phyloP scores from a whole-genome alignment of 2,329 filamentous ascomycete species.

The Cladorrhinum sp. region DNA sequence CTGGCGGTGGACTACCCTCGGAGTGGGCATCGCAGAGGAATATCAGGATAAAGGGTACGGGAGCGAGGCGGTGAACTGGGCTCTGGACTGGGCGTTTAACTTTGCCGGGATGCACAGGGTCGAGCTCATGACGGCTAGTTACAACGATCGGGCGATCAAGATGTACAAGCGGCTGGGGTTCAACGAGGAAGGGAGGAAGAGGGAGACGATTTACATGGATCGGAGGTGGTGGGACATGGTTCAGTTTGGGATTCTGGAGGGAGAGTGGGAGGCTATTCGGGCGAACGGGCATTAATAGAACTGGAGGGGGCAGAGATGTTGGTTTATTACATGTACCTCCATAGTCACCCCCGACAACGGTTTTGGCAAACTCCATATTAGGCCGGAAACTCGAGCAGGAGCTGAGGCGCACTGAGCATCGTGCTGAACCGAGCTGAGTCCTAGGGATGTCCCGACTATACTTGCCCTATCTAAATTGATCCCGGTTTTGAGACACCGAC shows the following conservation, averaged over 20 bases:
- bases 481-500: too few species aligned
- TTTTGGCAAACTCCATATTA: too few species aligned
- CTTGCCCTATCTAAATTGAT: too few species aligned
- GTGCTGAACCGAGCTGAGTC: too few species aligned
- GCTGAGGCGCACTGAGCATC: too few species aligned
- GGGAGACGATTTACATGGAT: slow-evolving; percentile 35
- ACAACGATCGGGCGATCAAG: slow-evolving; percentile 33
- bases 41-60: slow-evolving; percentile 37
- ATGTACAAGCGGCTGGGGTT: slow-evolving; percentile 38
- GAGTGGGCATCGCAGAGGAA: slow-evolving; percentile 31
- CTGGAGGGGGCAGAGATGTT: too few species aligned
- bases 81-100: slow-evolving; percentile 26
- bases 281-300: neutral
- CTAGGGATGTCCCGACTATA: too few species aligned
- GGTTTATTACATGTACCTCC: too few species aligned
- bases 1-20: slow-evolving; percentile 40
- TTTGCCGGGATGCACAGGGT: slow-evolving; percentile 38
- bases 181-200: slow-evolving; percentile 32
- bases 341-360: too few species aligned
- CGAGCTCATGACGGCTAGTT: slow-evolving; percentile 33
- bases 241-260: slow-evolving; percentile 30
- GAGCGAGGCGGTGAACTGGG: slow-evolving; percentile 38
- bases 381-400: too few species aligned
- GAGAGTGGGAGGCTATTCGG: slow-evolving; percentile 13
- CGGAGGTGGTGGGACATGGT: slow-evolving; percentile 36